Conservation (phyloP, 495 filamentous ascomycete species). For the Penicillium cinerascens region DNA sequence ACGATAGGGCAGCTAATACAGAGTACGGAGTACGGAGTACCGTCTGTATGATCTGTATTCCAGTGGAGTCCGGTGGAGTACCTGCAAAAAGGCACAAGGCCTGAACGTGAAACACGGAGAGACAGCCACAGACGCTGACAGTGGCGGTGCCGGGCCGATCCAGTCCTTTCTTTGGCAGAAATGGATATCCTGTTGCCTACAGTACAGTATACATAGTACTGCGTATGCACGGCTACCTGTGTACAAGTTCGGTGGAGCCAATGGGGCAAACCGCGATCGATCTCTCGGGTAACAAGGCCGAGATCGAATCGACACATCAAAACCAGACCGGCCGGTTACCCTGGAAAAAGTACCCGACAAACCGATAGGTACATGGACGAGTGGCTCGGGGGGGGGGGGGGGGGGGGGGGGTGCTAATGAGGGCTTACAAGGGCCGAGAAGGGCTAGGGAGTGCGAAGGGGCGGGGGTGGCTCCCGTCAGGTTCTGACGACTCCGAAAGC, state of each 20-base stretch:
- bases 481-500: background rate
- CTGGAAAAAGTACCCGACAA: background rate
- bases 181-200: background rate
- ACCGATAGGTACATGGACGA: background rate
- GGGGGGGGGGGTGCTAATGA: too few relatives aligned
- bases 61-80: background rate
- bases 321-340: conserved; percentile 8
- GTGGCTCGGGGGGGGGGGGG: background rate
- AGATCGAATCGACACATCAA: conserved; percentile 16
- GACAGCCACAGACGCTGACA: background rate
- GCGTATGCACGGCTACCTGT: too few relatives aligned
- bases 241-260: background rate
- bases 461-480: conserved; percentile 1
- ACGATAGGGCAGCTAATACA: background rate
- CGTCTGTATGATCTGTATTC: background rate
- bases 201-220: background rate
- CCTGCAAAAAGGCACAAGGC: too few relatives aligned
- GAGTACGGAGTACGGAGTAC: background rate
- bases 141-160: conserved; percentile 3
- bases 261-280: background rate
- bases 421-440: background rate
- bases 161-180: background rate
- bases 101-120: background rate
- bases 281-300: conserved; percentile 1
- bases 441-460: background rate